A percentile compares a stretch with the other conserved stretches of the same genome.
Evolutionary conservation across 2,329 filamentous ascomycete species (phyloP).

Genomic region (Curvularia lunata): DNA sequence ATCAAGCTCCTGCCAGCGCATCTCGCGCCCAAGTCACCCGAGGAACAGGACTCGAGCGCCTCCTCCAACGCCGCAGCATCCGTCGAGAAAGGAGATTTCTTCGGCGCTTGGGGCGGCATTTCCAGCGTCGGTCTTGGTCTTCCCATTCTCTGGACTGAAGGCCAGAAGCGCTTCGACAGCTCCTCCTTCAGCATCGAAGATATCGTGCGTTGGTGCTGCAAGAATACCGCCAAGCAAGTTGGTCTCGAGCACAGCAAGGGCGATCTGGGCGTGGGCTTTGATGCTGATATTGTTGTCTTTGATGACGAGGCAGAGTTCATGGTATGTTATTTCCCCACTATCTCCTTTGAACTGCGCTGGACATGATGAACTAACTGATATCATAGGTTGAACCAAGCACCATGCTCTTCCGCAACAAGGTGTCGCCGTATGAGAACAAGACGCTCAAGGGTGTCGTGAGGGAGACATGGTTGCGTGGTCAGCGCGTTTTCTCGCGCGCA

Average conservation of each 20-base stretch:
- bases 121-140: constrained; percentile 91
- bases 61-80: not conserved
- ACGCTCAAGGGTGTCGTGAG: constrained; percentile 76
- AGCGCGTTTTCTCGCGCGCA: constrained; percentile 74
- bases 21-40: constrained; percentile 60
- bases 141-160: constrained; percentile 85
- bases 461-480: constrained; percentile 85
- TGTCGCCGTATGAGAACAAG: constrained; percentile 87
- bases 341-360: not conserved
- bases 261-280: constrained; percentile 78
- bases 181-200: constrained; percentile 67
- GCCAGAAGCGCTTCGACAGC: constrained; percentile 63
- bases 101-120: constrained; percentile 95
- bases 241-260: constrained; percentile 83
- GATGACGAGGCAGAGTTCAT: constrained; percentile 82
- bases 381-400: constrained; percentile 62
- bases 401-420: constrained; percentile 95
- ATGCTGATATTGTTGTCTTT: constrained; percentile 91
- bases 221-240: constrained; percentile 86
- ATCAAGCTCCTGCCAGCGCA: constrained; percentile 83
- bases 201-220: constrained; percentile 83
- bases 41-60: constrained; percentile 16
- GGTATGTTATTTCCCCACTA: constrained; percentile 54
- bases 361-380: not conserved
- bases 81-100: constrained; percentile 76